Base-by-base conservation (phyloP, 257 asterid genomes). In the Gentiana dahurica region DNA sequence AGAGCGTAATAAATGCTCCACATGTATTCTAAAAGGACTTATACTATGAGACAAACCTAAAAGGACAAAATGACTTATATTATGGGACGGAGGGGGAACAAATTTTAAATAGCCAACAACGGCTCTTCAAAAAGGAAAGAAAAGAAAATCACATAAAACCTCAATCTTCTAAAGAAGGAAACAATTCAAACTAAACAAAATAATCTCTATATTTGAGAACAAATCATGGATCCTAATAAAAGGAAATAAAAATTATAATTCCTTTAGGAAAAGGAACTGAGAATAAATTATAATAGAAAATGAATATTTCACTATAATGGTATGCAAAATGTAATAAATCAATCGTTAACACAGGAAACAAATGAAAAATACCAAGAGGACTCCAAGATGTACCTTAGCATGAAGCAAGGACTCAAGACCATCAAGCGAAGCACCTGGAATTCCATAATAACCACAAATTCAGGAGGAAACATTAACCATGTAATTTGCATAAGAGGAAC, bases 91-190 rank as follows among this genome's bases (percentile, higher is more conserved):
- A 24, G 24, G 24, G 24, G 24, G 24, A 24, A 24, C 24, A 24
- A 24, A 24, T 24, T 24, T 24, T 24, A 24, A 24, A 24, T 24
- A 24, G 24, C 24, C 24, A 24, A 24, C 24, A 24, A 24, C 24
- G 24, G 24, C 24, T 24, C 24, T 24, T 24, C 24, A 24, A 24
- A 24, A 24, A 24, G 24, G 24, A 24, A 24, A 24, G 24, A 24
- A 24, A 24, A 24, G 24, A 24, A 24, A 24, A 24, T 24, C 24
- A 24, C 24, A 24, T 24, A 24, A 24, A 24, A 24, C 98, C 97
- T 87, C 89, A 85, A 53, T 83, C 72, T 59, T 97, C 98, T 63
- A 92, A 86, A 93, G 53, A 85, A 68, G 71, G 93, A 88, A 73
- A 85, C 85, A 51, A 69, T 65, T 61, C 85, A 71, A 81, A 83